phyloP scores from a whole-genome alignment of 179 eudicot genomes.

The Beta corolliflora region DNA sequence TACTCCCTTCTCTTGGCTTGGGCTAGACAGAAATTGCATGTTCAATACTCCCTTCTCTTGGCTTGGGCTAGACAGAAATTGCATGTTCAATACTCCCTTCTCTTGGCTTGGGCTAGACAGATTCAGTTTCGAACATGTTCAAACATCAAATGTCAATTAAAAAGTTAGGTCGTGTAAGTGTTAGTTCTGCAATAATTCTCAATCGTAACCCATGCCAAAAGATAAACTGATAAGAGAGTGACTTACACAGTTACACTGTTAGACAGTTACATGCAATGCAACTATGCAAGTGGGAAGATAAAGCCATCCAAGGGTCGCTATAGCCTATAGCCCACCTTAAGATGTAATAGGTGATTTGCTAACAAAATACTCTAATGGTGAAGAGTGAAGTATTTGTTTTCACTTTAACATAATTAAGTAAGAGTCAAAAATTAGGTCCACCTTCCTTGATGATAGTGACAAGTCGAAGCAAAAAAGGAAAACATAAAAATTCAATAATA shows the following conservation, averaged over 20 bases:
- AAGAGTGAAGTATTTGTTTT: conserved; percentile 21
- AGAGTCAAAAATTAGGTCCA: conserved; percentile 26
- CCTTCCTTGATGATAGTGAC: conserved; percentile 32
- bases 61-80: too few species aligned
- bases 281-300: conserved; percentile 10
- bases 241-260: not conserved
- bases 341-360: conserved; percentile 7
- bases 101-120: too few species aligned
- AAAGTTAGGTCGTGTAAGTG: too few species aligned
- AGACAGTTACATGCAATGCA: too few species aligned
- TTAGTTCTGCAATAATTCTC: too few species aligned
- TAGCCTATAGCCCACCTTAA: conserved; percentile 11
- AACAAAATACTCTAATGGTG: conserved; percentile 13
- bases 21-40: too few species aligned
- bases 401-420: conserved; percentile 18
- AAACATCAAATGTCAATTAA: too few species aligned
- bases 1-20: too few species aligned
- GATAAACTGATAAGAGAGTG: not conserved
- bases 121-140: too few species aligned
- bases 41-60: too few species aligned
- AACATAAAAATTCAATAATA: not conserved
- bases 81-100: too few species aligned
- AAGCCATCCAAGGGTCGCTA: conserved; percentile 7
- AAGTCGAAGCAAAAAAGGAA: conserved; percentile 17
- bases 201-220: not conserved